Evolutionary conservation across 1,284 basidiomycete genomes (phyloP).

Genomic region (Gymnopus androsaceus): DNA sequence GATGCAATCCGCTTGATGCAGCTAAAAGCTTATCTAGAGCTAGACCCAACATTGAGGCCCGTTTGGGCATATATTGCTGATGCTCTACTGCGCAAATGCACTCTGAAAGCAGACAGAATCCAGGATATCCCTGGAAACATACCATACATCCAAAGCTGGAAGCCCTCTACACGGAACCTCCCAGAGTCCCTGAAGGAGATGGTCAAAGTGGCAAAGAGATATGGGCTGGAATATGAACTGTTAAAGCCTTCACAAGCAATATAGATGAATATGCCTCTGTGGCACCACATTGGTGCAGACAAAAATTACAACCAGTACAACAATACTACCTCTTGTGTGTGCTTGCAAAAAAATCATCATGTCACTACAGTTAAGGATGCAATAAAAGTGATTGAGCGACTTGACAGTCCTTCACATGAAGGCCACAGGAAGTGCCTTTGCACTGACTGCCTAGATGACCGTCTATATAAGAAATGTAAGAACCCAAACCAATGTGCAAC

Average conservation of each 20-base stretch:
- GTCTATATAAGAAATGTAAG: not conserved
- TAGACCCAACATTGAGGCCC: conserved; percentile 13
- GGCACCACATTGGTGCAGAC: conserved; percentile 24
- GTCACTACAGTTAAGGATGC: not conserved
- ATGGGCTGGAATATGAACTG: conserved; percentile 22
- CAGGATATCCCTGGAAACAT: not conserved
- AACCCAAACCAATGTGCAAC: not conserved
- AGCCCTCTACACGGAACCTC: not conserved
- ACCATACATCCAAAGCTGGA: conserved; percentile 16
- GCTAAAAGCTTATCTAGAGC: conserved; percentile 18
- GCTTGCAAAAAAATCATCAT: conserved; percentile 8
- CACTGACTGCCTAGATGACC: not conserved
- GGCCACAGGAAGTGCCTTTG: not conserved
- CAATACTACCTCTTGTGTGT: not conserved
- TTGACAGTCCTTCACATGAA: not conserved
- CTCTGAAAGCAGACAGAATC: conserved; percentile 1
- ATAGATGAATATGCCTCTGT: conserved; percentile 25
- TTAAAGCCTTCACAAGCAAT: conserved; percentile 13
- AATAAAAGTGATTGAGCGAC: not conserved
- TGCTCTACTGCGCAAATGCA: not conserved
- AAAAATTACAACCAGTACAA: not conserved
- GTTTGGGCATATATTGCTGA: conserved; percentile 23
- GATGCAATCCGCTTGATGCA: conserved; percentile 26
- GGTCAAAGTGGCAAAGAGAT: conserved; percentile 19
- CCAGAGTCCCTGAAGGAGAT: conserved; percentile 16